phyloP scores from a whole-genome alignment of 1,284 basidiomycete species.

The Taiwanofungus camphoratus region DNA sequence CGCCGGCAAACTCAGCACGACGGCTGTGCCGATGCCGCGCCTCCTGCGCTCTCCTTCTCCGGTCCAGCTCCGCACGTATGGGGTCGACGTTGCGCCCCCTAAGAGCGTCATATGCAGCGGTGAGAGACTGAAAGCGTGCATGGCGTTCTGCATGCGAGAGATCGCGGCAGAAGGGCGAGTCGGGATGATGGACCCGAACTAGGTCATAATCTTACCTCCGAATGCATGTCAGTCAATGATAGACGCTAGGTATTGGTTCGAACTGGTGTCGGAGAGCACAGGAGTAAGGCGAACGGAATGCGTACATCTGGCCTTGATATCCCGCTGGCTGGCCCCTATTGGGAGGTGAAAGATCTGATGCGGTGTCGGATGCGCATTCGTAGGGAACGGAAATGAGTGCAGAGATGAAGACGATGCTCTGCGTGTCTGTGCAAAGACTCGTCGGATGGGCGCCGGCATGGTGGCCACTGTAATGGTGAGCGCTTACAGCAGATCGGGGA shows the following conservation, averaged over 20 bases:
- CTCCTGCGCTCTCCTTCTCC: constrained; percentile 27
- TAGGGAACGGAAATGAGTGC: constrained; percentile 34
- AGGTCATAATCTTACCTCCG: constrained; percentile 43
- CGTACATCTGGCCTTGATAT: constrained; percentile 49
- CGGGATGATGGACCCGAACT: constrained; percentile 48
- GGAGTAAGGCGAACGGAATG: neutral
- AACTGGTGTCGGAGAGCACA: neutral
- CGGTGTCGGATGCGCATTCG: constrained; percentile 36
- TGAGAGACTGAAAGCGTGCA: constrained; percentile 43
- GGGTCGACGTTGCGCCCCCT: constrained; percentile 23
- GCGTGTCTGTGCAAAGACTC: constrained; percentile 4
- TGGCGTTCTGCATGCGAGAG: constrained; percentile 34
- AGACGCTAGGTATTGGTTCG: neutral
- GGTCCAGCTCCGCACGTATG: constrained; percentile 35
- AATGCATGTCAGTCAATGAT: neutral
- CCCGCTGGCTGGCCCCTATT: constrained; percentile 34
- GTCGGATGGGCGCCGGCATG: neutral
- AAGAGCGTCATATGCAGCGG: constrained; percentile 42
- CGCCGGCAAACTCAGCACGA: constrained; percentile 2
- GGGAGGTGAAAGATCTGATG: constrained; percentile 51
- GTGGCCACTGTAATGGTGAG: no score
- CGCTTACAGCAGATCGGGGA: no score
- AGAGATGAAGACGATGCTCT: constrained; percentile 4
- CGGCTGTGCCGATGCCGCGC: constrained; percentile 11
- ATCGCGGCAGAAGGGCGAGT: constrained; percentile 30